Percentiles rank a stretch among this genome's conserved stretches.
Evolutionary conservation across 2,329 filamentous ascomycete genomes (phyloP).

Genomic region (Daldinia eschscholtzii): DNA sequence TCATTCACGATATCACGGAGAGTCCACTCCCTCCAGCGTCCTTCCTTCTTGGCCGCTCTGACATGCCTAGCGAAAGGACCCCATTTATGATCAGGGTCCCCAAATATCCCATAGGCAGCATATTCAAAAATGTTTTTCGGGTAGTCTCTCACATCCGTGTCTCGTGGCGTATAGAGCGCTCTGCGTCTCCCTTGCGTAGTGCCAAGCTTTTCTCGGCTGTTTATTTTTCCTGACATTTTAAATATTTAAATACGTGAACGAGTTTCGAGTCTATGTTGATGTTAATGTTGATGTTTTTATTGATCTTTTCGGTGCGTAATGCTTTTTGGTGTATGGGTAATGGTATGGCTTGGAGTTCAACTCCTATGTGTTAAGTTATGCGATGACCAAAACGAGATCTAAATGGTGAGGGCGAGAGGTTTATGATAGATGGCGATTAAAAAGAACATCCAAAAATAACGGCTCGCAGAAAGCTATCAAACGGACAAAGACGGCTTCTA

Average conservation of each 20-base stretch:
- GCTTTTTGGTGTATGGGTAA: neutral
- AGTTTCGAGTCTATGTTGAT: neutral
- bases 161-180: slow-evolving; percentile 9
- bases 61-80: slow-evolving; percentile 25
- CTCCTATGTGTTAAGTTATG: slow-evolving; percentile 5
- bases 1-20: slow-evolving; percentile 20
- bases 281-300: neutral
- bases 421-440: slow-evolving; percentile 16
- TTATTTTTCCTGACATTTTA: slow-evolving; percentile 13
- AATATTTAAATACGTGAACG: neutral
- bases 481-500: slow-evolving; percentile 32
- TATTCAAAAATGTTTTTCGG: slow-evolving; percentile 19
- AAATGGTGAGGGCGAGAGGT: slow-evolving; percentile 7
- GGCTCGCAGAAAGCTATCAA: slow-evolving; percentile 13
- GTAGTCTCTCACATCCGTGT: slow-evolving; percentile 10
- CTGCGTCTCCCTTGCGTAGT: neutral
- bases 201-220: neutral
- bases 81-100: slow-evolving; percentile 36
- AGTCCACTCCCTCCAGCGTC: slow-evolving; percentile 30
- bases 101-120: neutral
- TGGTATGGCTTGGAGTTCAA: neutral
- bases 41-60: slow-evolving; percentile 20
- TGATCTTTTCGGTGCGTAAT: neutral
- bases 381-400: slow-evolving; percentile 6
- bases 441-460: slow-evolving; percentile 13